Evolutionary conservation across 768 basidiomycete genomes (phyloP), one percentile per base, ranked within the genome.

Genomic region (Amanita rubescens): DNA sequence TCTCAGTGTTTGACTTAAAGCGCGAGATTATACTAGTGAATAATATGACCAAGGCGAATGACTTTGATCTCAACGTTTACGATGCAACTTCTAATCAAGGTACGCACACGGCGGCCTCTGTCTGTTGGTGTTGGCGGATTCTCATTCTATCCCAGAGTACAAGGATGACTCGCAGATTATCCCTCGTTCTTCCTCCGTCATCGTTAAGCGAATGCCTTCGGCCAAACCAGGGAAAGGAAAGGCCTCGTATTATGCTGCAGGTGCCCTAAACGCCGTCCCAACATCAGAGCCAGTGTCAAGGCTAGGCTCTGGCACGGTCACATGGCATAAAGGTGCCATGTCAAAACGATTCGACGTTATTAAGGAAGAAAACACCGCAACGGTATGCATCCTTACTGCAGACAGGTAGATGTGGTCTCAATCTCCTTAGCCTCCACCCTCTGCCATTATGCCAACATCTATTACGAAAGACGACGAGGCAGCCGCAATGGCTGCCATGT

Each of bases 1-100:
- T 99, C 66, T 94, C 94, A 65, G 93, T 98, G 62, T 98, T 97
- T 77, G 96, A 99, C 72, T 77, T 99, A 71, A 99, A 99, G 75
- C 90, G 87, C 77, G 96, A 98, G 73, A 91, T 99, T 66, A 95
- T 99, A 64, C 75, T 95, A 64, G 89, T 89, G 67, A 97, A 97
- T 67, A 93, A 87, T 67, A 84, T 99, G 72, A 87, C 87, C 74
- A 94, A 93, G 77, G 93, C 91, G 55, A 92, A 87, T 65, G 96
- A 99, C 66, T 97, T 98, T 75, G 96, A 99, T 71, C 79, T 99
- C 22, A 81, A 82, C 49, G 76, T 98, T 35, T 87, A 84, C 66
- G 94, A 97, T 64, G 72, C 82, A 44, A 82, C 86, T 33, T 84
- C 88, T 7, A 87, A 89, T 56, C 91, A 99, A 82, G 96, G 96